Base-by-base conservation (phyloP, 345 rosid species). In the Carallia pectinifolia region DNA sequence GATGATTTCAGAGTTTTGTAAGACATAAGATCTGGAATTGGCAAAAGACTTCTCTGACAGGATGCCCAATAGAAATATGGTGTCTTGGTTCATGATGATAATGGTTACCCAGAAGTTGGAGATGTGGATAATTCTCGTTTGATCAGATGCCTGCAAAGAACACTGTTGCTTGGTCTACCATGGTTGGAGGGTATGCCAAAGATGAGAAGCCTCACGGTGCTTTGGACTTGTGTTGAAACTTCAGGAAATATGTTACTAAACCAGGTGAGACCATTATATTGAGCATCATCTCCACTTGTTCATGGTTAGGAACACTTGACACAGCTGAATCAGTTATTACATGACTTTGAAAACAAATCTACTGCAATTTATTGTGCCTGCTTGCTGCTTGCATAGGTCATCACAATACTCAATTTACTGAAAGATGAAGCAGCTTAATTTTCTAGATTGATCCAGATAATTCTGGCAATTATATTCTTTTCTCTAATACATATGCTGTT, bases 391-490 rank as follows among this genome's bases (percentile, higher is more conserved):
- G 78, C 58, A 74, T 81, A 73, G 66, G 63, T 61, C 67, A 71
- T 74, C 47, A 59, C 65, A 56, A 82, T 53, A 64, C 76, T 37
- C 36, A 76, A 48, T 66, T 71, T 64, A 77, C 79, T 33, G 75
- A 7, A 82, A 69, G 68, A 73, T 65, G 75, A 73, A 7, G 79
- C 81, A 17, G 62, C 67, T 67, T 72, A 68, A 50, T 60, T 82
- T 82, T 82, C 65, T 76, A 67, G 74, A 61, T 76, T 30, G 82
- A 82, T 66, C 81, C 83, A 6, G 56, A 65, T 60, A 76, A 82
- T 71, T 79, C 83, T 18, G 83, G 81, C 6, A 79, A 74, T 72
- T 69, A 76, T 62, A 44, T 74, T 67, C 83, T 74, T 66, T 65
- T 82, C 31, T 65, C 75, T 54, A 70, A 69, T 55, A 66, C 61